These are phyloP conservation scores for Exophiala oligosperma DNA, from an alignment of 2,329 filamentous ascomycete species.

Conservation along the genomic window DNA sequence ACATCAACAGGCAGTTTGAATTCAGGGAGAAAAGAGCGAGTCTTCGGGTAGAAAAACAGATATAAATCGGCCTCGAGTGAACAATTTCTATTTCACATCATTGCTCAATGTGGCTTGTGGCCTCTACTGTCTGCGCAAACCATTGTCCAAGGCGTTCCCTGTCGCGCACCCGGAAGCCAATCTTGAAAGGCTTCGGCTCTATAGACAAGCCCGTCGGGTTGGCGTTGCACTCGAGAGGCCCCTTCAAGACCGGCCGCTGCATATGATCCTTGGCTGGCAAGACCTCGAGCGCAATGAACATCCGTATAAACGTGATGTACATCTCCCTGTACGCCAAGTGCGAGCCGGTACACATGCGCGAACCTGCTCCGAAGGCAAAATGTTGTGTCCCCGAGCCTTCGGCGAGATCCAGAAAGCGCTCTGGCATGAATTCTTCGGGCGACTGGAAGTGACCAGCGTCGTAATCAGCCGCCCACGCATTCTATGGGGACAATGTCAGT, in stretches of 20 bases:
- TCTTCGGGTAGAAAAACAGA: no score
- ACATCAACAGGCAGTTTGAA: no score
- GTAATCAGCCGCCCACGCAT: slow-evolving; percentile 72
- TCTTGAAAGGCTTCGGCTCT: slow-evolving; percentile 16
- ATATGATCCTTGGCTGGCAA: slow-evolving; percentile 7
- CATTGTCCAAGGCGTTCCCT: background rate
- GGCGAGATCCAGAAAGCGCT: slow-evolving; percentile 62
- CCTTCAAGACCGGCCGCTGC: slow-evolving; percentile 19
- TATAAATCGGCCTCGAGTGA: no score
- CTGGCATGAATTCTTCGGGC: slow-evolving; percentile 63
- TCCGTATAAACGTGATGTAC: slow-evolving; percentile 27
- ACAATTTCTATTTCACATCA: background rate
- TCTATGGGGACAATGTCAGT: slow-evolving; percentile 41
- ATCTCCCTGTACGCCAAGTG: slow-evolving; percentile 29
- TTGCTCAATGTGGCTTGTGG: background rate
- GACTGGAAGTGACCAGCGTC: slow-evolving; percentile 67
- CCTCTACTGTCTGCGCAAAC: background rate
- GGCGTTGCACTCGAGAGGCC: slow-evolving; percentile 27
- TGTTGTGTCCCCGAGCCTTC: slow-evolving; percentile 52
- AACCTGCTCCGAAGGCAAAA: slow-evolving; percentile 26
- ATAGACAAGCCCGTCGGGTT: slow-evolving; percentile 22
- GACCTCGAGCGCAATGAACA: slow-evolving; percentile 26
- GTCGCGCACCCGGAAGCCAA: slow-evolving; percentile 9
- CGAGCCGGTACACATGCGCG: slow-evolving; percentile 28
- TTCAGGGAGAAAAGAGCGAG: no score